Base-by-base conservation (phyloP, 1,284 basidiomycete genomes). In the Schizophyllum amplum region DNA sequence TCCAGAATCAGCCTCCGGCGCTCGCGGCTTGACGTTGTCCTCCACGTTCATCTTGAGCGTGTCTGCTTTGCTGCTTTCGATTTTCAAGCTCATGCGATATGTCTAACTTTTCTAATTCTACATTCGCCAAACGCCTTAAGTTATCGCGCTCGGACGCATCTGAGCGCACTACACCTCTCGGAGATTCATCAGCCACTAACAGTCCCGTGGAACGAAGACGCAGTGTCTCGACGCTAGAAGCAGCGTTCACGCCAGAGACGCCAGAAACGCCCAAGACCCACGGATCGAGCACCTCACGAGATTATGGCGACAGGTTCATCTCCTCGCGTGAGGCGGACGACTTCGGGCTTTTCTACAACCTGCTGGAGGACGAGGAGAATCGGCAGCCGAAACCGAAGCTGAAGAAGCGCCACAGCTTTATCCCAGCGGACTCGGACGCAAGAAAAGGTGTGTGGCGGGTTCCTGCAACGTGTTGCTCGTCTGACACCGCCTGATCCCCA, bases 351-450 rank as follows among this genome's bases (percentile, higher is more conserved):
- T 82, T 83, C 33, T 90, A 86, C 69, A 82, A 90, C 68, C 79
- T 90, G 52, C 80, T 84, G 77, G 87, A 89, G 54, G 84, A 87
- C 47, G 77, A 78, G 2, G 84, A 84, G 1, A 79, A 81, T 1
- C 87, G 87, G 0, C 86, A 86, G 7, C 81, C 82, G 21, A 87
- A 42, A 42, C 33, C 33, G 33, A 42, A 42, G 33, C 17, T 42
- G 33, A 42, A 42, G 33, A 42, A 42, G 33, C 33, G 33, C 33
- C 33, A 42, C 33, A 42, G 83, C 74, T 80, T 87, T 57, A 90
- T 90, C 60, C 87, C 87, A 4, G 81, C 83, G 11, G 87, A 90
- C 67, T 87, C 85, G 0, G 88, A 90, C 69, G 87, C 87, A 27
- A 75, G 84, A 56, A 88, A 86, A 76, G 85, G 84, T 86, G 54